Conservation (phyloP, 2,329 filamentous ascomycete genomes). For the Clarireedia paspali region DNA sequence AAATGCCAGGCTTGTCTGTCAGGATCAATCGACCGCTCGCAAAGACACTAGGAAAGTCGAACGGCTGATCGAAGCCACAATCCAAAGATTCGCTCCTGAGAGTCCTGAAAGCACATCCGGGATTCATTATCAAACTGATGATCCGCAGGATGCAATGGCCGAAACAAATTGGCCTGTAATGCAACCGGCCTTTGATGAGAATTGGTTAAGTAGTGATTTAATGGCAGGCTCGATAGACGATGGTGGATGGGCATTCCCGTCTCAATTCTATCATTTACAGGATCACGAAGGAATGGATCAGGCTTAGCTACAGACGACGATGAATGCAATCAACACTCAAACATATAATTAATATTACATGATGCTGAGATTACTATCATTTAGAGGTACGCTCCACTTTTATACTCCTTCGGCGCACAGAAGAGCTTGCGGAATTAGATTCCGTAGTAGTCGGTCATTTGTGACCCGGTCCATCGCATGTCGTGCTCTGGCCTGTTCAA, state of each 20-base stretch:
- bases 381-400: slow-evolving; percentile 9
- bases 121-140: background rate
- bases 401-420: background rate
- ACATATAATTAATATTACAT: too few species aligned
- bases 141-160: background rate
- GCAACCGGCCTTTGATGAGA: background rate
- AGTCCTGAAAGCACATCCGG: background rate
- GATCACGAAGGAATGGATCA: background rate
- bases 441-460: slow-evolving; percentile 40
- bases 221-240: background rate
- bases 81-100: background rate
- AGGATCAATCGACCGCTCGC: background rate
- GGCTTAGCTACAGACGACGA: background rate
- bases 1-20: background rate
- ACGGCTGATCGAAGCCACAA: background rate
- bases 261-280: background rate
- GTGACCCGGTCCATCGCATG: too few species aligned
- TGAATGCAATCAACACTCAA: too few species aligned
- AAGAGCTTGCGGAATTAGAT: slow-evolving; percentile 29
- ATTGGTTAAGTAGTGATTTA: background rate
- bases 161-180: background rate
- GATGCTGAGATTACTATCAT: slow-evolving; percentile 32
- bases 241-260: background rate
- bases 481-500: too few species aligned
- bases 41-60: background rate